Evolutionary conservation across 75 land plant genomes (phyloP), one percentile per base, ranked within the genome.

Genomic region (Adiantum capillusveneris): DNA sequence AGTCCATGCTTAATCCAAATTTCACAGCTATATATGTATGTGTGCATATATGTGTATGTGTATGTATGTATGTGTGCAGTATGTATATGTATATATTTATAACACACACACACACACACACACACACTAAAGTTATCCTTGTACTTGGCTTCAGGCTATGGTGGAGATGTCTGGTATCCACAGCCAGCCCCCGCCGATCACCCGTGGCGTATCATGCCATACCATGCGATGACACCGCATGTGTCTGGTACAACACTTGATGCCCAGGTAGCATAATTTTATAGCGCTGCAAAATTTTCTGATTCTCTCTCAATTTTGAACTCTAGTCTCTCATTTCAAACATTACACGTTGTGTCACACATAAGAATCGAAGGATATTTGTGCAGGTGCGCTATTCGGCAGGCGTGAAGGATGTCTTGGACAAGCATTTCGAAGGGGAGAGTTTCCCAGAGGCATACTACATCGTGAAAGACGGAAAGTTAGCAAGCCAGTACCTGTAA

Each of bases 191-290:
- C 94, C 0, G 84, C 80, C 64, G 97, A 92, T 46, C 97, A 92
- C 68, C 89, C 89, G 19, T 92, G 97, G 97, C 73, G 97, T 1
- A 75, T 70, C 80, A 92, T 92, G 97, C 89, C 89, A 17, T 77
- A 88, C 68, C 83, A 92, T 12, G 97, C 97, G 16, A 92, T 92
- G 97, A 92, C 97, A 6, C 86, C 94, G 46, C 97, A 92, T 65
- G 73, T 85, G 11, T 92, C 94, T 43, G 97, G 97, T 34, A 87
- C 97, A 44, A 88, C 97, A 22, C 78, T 92, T 62, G 97, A 92
- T 74, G 97, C 72, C 17, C 97, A 92, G 81, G 96, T 83, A 70
- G 2, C 57, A 55, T 19, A 2, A 46, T 17, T 17, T 46, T 14
- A 2, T 17, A 46, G 5, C 49, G 21, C 42, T 39, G 42, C 13